Conservation (phyloP, 2,329 filamentous ascomycete genomes). For the Fusarium sp. region DNA sequence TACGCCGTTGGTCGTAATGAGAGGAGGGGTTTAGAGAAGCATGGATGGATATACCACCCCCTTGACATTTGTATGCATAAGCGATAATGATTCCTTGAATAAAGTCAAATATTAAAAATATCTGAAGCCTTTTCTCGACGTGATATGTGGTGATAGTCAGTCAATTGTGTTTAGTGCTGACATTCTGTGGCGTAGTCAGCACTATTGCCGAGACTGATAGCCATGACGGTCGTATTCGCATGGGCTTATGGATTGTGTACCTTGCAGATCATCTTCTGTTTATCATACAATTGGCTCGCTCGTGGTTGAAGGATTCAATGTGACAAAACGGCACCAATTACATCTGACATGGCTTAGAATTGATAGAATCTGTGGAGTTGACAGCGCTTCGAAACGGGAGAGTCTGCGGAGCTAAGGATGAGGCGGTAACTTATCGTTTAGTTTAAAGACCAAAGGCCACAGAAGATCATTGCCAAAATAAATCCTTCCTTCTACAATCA, state of each 20-base stretch:
- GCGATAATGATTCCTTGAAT: constrained; percentile 34
- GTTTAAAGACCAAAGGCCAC: neutral
- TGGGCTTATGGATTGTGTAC: neutral
- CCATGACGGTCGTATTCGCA: neutral
- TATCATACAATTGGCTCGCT: too few relatives aligned
- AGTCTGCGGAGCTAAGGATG: too few relatives aligned
- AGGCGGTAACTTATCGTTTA: too few relatives aligned
- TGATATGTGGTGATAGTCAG: too few relatives aligned
- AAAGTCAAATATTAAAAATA: constrained; percentile 22
- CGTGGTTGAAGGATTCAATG: too few relatives aligned
- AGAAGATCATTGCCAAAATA: too few relatives aligned
- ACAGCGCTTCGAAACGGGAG: neutral
- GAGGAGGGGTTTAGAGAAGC: constrained; percentile 11
- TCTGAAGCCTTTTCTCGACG: constrained; percentile 35
- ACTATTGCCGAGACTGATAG: too few relatives aligned
- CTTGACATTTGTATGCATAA: constrained; percentile 33
- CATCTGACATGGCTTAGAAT: neutral
- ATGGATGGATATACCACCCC: constrained; percentile 31
- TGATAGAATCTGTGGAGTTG: too few relatives aligned
- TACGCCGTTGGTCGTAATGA: constrained; percentile 33
- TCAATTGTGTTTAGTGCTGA: neutral
- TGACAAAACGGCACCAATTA: too few relatives aligned
- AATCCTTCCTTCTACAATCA: neutral
- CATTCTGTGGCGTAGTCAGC: neutral
- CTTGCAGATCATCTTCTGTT: neutral